Evolutionary conservation across 2,329 filamentous ascomycete genomes (phyloP).

Genomic region (Fusarium vanettenii): DNA sequence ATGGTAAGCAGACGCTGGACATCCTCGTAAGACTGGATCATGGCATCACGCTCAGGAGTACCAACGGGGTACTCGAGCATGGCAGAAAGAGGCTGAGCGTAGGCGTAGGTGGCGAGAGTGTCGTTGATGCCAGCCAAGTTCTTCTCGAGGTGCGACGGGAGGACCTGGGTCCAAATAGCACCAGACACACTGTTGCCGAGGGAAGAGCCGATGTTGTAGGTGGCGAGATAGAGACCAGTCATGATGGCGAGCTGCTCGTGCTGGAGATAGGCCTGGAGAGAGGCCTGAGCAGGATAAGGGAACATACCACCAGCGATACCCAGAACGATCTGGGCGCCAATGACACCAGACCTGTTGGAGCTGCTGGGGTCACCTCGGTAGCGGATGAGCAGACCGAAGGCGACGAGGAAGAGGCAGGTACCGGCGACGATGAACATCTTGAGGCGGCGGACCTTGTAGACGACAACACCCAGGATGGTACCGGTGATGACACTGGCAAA

Average conservation of each 20-base stretch:
- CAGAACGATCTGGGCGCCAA: constrained; percentile 71
- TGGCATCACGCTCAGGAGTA: constrained; percentile 55
- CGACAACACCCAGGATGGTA: constrained; percentile 65
- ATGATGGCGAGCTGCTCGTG: constrained; percentile 71
- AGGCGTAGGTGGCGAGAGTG: constrained; percentile 51
- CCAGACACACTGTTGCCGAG: constrained; percentile 71
- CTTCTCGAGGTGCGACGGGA: constrained; percentile 58
- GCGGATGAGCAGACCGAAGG: constrained; percentile 72
- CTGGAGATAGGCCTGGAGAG: constrained; percentile 54
- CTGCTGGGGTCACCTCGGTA: constrained; percentile 65
- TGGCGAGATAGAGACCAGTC: constrained; percentile 71
- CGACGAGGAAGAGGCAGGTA: constrained; percentile 71
- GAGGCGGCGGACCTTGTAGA: constrained; percentile 68
- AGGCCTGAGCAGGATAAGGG: constrained; percentile 60
- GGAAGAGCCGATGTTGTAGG: constrained; percentile 72
- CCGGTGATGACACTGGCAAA: constrained; percentile 69
- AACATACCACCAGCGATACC: constrained; percentile 74
- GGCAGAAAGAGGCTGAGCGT: constrained; percentile 52
- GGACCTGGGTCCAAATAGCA: constrained; percentile 70
- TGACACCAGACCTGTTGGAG: constrained; percentile 64
- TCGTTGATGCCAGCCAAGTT: constrained; percentile 52
- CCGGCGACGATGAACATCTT: constrained; percentile 73
- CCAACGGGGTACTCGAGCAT: constrained; percentile 53
- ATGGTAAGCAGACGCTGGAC: constrained; percentile 61
- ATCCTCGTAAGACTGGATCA: constrained; percentile 59